These are phyloP conservation scores for Graphiopsis chlorocephala DNA, from an alignment of 2,329 filamentous ascomycete species.

Conservation along the genomic window DNA sequence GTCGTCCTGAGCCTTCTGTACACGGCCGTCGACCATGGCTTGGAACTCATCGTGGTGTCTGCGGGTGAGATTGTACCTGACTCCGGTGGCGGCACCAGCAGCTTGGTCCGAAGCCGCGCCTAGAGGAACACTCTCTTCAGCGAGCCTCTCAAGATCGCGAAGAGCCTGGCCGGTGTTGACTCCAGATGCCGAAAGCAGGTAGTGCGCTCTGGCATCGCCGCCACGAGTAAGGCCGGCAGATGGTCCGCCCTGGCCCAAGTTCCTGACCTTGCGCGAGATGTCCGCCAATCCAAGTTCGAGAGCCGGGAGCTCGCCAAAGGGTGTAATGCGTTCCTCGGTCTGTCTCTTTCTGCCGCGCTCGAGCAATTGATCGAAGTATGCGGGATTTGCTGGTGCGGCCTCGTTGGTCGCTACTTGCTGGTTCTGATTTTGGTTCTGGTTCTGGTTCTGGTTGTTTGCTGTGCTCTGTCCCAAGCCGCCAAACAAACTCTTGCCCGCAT, in stretches of 20 bases:
- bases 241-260: constrained; percentile 70
- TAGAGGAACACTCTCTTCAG: constrained; percentile 16
- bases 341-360: constrained; percentile 66
- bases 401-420: constrained; percentile 21
- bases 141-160: constrained; percentile 63
- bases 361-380: constrained; percentile 63
- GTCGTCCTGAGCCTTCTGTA: constrained; percentile 83
- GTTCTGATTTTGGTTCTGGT: constrained; percentile 15
- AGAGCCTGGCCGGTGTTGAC: constrained; percentile 83
- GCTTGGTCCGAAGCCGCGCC: constrained; percentile 5
- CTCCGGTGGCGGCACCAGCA: constrained; percentile 15
- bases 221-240: constrained; percentile 48
- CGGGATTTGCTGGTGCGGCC: constrained; percentile 47
- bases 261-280: constrained; percentile 72
- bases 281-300: constrained; percentile 90
- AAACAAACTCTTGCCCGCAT: constrained; percentile 25
- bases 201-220: constrained; percentile 64
- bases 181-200: constrained; percentile 87
- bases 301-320: constrained; percentile 76
- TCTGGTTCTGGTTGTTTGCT: constrained; percentile 18
- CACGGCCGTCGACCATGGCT: constrained; percentile 32
- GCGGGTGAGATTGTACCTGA: constrained; percentile 32
- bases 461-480: constrained; percentile 21
- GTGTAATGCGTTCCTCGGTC: constrained; percentile 60
- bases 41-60: constrained; percentile 63